A percentile compares a stretch with the other conserved stretches of the same genome.
phyloP scores from a whole-genome alignment of 2,329 filamentous ascomycete genomes.

The Dothistroma pini region DNA sequence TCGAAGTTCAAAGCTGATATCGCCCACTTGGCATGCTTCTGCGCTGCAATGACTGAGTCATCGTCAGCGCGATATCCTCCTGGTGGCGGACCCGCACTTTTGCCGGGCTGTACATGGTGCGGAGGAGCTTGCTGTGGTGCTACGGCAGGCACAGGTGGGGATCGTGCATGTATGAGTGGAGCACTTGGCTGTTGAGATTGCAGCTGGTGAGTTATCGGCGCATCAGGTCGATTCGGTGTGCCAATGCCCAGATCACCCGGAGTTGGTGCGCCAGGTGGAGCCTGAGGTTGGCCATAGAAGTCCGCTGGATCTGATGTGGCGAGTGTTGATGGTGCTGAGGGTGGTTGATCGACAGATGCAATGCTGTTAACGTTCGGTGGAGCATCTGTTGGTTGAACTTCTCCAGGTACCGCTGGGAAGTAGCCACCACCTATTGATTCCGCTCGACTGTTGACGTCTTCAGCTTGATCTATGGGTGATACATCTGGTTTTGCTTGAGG shows the following conservation, averaged over 20 bases:
- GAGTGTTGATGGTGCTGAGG: slow-evolving; percentile 9
- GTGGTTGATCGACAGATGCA: slow-evolving; percentile 6
- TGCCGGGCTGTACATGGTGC: slow-evolving; percentile 12
- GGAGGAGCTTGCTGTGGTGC: slow-evolving; percentile 22
- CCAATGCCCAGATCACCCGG: slow-evolving; percentile 12
- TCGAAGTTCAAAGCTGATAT: slow-evolving; percentile 97
- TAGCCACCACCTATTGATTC: slow-evolving; percentile 56
- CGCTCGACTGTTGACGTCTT: slow-evolving; percentile 33
- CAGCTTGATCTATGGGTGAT: slow-evolving; percentile 50
- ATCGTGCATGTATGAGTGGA: slow-evolving; percentile 10
- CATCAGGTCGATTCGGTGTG: slow-evolving; percentile 9
- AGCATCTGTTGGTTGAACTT: slow-evolving; percentile 32
- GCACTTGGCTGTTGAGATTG: slow-evolving; percentile 11
- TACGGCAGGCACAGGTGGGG: slow-evolving; percentile 8
- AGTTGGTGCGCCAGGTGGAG: slow-evolving; percentile 10
- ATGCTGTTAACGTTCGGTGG: slow-evolving; percentile 17
- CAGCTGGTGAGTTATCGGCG: slow-evolving; percentile 16
- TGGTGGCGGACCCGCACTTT: slow-evolving; percentile 20
- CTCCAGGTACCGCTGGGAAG: slow-evolving; percentile 51
- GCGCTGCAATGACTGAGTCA: slow-evolving; percentile 68
- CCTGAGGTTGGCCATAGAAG: slow-evolving; percentile 20
- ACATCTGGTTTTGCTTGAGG: slow-evolving; percentile 38
- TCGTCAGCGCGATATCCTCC: slow-evolving; percentile 60
- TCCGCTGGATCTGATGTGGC: slow-evolving; percentile 18
- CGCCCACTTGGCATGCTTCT: slow-evolving; percentile 96